phyloP scores from a whole-genome alignment of 2,329 filamentous ascomycete genomes.

The Lasiodiplodia theobromae region DNA sequence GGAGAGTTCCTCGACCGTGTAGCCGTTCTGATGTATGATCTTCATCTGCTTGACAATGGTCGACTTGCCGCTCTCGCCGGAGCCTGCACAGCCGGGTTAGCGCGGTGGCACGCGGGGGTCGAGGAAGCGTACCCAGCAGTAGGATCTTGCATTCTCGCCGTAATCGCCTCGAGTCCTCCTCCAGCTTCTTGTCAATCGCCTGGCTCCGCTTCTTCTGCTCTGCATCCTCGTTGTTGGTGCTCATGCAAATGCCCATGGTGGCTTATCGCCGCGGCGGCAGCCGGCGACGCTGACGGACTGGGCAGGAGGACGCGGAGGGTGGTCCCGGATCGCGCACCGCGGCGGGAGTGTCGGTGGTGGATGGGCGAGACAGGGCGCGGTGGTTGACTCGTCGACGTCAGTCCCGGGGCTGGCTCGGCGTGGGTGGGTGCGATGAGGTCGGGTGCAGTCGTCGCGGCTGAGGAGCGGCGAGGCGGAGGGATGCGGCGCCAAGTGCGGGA shows the following conservation, averaged over 20 bases:
- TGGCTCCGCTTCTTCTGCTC: slow-evolving; percentile 97
- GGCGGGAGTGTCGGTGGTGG: neutral
- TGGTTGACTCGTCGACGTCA: neutral
- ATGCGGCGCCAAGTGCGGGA: slow-evolving; percentile 27
- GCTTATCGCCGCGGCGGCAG: slow-evolving; percentile 30
- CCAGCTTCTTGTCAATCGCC: slow-evolving; percentile 89
- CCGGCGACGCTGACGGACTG: slow-evolving; percentile 27
- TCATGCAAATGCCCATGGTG: slow-evolving; percentile 94
- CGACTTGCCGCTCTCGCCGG: slow-evolving; percentile 97
- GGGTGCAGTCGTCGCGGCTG: slow-evolving; percentile 24
- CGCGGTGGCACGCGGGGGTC: slow-evolving; percentile 27
- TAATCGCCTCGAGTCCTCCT: slow-evolving; percentile 92
- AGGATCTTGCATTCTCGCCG: slow-evolving; percentile 99
- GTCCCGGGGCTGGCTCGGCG: slow-evolving; percentile 17
- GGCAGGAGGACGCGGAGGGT: slow-evolving; percentile 16
- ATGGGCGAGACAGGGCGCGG: slow-evolving; percentile 2
- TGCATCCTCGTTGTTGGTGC: slow-evolving; percentile 81
- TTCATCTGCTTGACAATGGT: slow-evolving; percentile 99
- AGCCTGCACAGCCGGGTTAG: slow-evolving; percentile 67
- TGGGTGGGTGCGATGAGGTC: slow-evolving; percentile 19
- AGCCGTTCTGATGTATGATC: slow-evolving; percentile 98
- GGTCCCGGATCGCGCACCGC: slow-evolving; percentile 16
- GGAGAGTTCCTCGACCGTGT: slow-evolving; percentile 90
- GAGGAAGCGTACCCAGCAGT: slow-evolving; percentile 72
- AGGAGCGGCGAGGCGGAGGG: slow-evolving; percentile 28